Conservation (phyloP, 176 grass and related monocot species). For the Urochloa ruziziensis region DNA sequence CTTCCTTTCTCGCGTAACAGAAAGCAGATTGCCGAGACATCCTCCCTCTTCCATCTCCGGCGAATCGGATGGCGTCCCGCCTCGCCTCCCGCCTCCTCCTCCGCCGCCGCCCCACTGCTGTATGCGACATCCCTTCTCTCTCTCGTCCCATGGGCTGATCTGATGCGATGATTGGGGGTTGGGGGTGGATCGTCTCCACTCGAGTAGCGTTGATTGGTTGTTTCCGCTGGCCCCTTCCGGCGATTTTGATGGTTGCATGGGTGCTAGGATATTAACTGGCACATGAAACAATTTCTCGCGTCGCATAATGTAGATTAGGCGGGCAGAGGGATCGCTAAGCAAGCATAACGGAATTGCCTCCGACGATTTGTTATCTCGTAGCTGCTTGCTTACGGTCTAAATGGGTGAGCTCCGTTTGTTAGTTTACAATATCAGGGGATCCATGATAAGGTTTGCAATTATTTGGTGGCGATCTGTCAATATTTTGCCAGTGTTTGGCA, state of each 20-base stretch:
- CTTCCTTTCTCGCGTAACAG: not conserved
- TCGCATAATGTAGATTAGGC: not conserved
- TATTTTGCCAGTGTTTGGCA: not conserved
- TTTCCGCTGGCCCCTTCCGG: not conserved
- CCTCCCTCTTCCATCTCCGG: constrained; percentile 1
- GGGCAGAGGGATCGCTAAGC: not conserved
- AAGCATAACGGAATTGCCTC: not conserved
- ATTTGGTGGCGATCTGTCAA: not conserved
- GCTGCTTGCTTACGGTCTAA: not conserved
- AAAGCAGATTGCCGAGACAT: constrained; percentile 14
- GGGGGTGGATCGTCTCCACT: not conserved
- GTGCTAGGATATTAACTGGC: too few relatives aligned
- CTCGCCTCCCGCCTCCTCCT: constrained; percentile 43
- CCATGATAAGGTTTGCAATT: not conserved
- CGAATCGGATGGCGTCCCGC: constrained; percentile 68
- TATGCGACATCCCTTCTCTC: constrained; percentile 2
- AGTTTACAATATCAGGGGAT: not conserved
- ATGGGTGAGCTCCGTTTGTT: not conserved
- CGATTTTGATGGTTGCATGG: not conserved
- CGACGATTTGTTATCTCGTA: not conserved
- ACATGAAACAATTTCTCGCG: not conserved
- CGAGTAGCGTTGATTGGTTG: not conserved
- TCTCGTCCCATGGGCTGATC: not conserved
- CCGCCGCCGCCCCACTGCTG: constrained; percentile 44
- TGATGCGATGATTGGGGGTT: not conserved